Evolutionary conservation across 1,284 basidiomycete genomes (phyloP).

Genomic region (Hymenochaete sp.): DNA sequence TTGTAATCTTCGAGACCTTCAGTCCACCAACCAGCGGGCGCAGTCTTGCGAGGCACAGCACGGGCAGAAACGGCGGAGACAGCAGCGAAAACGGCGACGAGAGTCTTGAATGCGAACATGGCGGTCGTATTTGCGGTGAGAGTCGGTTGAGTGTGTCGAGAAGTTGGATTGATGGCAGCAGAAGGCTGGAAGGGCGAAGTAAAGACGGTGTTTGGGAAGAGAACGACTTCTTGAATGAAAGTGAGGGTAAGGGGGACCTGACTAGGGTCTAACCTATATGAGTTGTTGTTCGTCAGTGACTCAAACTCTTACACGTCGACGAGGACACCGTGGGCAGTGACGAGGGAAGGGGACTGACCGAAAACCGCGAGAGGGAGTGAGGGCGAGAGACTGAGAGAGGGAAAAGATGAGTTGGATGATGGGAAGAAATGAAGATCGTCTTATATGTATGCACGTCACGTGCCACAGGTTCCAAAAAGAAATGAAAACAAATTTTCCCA

Average conservation of each 20-base stretch:
- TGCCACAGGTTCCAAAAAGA: too few species aligned
- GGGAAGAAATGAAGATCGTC: constrained; percentile 19
- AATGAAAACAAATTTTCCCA: too few species aligned
- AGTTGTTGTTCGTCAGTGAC: constrained; percentile 13
- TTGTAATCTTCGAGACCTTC: constrained; percentile 40
- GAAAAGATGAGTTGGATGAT: constrained; percentile 12
- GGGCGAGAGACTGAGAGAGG: too few species aligned
- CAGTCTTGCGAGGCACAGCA: constrained; percentile 38
- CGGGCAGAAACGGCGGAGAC: constrained; percentile 35
- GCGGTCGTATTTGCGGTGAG: too few species aligned
- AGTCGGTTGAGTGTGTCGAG: too few species aligned
- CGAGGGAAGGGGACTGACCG: constrained; percentile 10
- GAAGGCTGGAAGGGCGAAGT: constrained; percentile 18
- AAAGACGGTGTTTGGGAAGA: constrained; percentile 24
- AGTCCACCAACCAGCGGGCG: constrained; percentile 36
- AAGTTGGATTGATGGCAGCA: background rate
- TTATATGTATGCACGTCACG: too few species aligned
- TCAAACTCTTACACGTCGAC: too few species aligned
- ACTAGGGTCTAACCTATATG: constrained; percentile 4
- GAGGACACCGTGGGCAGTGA: too few species aligned
- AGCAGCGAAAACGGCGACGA: constrained; percentile 43
- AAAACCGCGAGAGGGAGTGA: constrained; percentile 15
- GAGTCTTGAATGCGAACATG: constrained; percentile 39
- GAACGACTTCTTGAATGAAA: constrained; percentile 24
- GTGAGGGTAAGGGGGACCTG: constrained; percentile 18